These are phyloP conservation scores for Didymosphaeria variabile DNA, from an alignment of 2,329 filamentous ascomycete genomes.

Conservation along the genomic window DNA sequence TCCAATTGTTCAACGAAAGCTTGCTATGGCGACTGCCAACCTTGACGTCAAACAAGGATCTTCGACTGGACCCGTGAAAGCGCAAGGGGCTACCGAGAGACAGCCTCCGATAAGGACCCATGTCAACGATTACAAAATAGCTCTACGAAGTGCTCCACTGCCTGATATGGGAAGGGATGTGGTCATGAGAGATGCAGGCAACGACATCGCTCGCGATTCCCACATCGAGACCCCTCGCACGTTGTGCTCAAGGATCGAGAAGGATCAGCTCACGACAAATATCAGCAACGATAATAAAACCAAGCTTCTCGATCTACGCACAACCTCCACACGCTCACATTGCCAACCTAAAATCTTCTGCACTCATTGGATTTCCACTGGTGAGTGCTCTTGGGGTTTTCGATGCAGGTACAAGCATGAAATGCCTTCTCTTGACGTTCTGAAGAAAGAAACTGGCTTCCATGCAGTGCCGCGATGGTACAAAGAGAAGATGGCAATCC, in stretches of 20 bases:
- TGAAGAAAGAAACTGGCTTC: slow-evolving; percentile 73
- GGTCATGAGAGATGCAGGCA: neutral
- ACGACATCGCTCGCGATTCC: neutral
- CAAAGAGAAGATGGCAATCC: slow-evolving; percentile 55
- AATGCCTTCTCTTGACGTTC: slow-evolving; percentile 78
- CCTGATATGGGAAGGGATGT: neutral
- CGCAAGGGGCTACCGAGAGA: neutral
- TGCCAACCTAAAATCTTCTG: slow-evolving; percentile 64
- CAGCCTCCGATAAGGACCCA: neutral
- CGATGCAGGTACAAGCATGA: slow-evolving; percentile 92
- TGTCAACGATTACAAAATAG: neutral
- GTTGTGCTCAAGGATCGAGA: neutral
- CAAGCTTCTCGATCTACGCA: neutral
- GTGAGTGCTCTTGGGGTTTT: slow-evolving; percentile 86
- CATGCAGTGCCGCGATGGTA: slow-evolving; percentile 65
- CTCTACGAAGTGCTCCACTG: neutral
- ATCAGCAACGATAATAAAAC: neutral
- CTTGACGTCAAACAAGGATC: neutral
- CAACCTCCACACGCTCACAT: neutral
- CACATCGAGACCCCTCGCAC: neutral
- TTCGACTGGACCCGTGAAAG: no score
- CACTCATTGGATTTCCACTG: slow-evolving; percentile 88
- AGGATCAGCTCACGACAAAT: neutral
- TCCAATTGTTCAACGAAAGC: neutral
- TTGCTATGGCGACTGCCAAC: slow-evolving; percentile 37